A percentile compares a stretch with the other conserved stretches of the same genome.
Conservation (phyloP, 768 basidiomycete genomes). For the Gautieria morchelliformis region DNA sequence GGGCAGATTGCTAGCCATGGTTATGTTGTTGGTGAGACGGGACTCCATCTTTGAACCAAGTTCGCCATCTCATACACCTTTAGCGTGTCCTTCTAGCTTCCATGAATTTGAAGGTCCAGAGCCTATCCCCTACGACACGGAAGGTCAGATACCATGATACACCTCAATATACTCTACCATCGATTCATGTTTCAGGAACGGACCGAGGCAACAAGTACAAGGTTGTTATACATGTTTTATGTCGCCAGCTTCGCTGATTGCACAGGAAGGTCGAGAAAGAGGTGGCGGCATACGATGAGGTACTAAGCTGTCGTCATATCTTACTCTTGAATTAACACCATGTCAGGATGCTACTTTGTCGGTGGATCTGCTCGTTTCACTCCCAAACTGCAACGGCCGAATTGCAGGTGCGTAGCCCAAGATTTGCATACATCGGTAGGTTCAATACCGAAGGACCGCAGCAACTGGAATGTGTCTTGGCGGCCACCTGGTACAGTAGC, state of each 20-base stretch:
- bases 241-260: neutral
- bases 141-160: slow-evolving; percentile 38
- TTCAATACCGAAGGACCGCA: slow-evolving; percentile 16
- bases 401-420: slow-evolving; percentile 54
- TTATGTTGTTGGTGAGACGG: slow-evolving; percentile 56
- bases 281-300: slow-evolving; percentile 83
- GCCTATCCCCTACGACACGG: slow-evolving; percentile 77
- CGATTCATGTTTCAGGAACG: slow-evolving; percentile 39
- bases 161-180: neutral
- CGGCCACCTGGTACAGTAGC: slow-evolving; percentile 62
- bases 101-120: slow-evolving; percentile 92
- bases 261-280: slow-evolving; percentile 75
- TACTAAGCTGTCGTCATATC: slow-evolving; percentile 17
- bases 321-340: neutral
- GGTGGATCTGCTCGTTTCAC: slow-evolving; percentile 61
- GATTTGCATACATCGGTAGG: slow-evolving; percentile 7
- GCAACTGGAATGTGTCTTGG: slow-evolving; percentile 90
- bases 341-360: slow-evolving; percentile 70
- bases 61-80: neutral
- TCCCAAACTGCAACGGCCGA: slow-evolving; percentile 82
- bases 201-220: slow-evolving; percentile 93
- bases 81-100: slow-evolving; percentile 78
- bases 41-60: neutral
- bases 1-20: slow-evolving; percentile 84
- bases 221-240: slow-evolving; percentile 25